Percentiles rank a stretch among this genome's conserved stretches.
Conservation (phyloP, 495 filamentous ascomycete genomes). For the Neurospora cerealis region DNA sequence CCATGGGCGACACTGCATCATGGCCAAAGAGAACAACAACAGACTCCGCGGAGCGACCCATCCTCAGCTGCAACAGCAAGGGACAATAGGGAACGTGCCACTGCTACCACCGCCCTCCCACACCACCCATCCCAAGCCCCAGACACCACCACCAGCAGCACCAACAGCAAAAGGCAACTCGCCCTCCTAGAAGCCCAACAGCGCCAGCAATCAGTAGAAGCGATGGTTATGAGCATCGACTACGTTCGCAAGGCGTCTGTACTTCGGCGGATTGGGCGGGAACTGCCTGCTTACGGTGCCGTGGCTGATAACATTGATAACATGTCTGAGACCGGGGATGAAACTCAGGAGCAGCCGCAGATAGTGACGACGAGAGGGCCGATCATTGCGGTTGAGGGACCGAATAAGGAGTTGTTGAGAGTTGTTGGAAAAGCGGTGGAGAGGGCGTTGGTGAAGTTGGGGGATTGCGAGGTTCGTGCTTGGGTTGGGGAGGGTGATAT, state of each 20-base stretch:
- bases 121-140: neutral
- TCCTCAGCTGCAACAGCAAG: neutral
- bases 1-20: neutral
- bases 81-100: neutral
- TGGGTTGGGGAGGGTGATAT: slow-evolving; percentile 21
- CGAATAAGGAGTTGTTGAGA: slow-evolving; percentile 43
- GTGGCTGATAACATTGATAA: neutral
- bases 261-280: slow-evolving; percentile 20
- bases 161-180: neutral
- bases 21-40: neutral
- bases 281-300: neutral
- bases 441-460: slow-evolving; percentile 44
- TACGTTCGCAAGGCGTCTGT: slow-evolving; percentile 50
- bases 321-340: slow-evolving; percentile 26
- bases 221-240: slow-evolving; percentile 65
- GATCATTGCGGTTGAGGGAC: slow-evolving; percentile 75
- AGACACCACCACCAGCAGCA: neutral
- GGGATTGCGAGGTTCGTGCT: slow-evolving; percentile 49
- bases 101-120: neutral
- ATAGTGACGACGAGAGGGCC: slow-evolving; percentile 47
- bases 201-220: slow-evolving; percentile 39
- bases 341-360: slow-evolving; percentile 26
- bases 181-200: neutral
- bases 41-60: neutral
- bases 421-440: slow-evolving; percentile 52